Evolutionary conservation across 2,329 filamentous ascomycete species (phyloP), one percentile per base, ranked within the genome.

Genomic region (Fusarium albosuccineum): DNA sequence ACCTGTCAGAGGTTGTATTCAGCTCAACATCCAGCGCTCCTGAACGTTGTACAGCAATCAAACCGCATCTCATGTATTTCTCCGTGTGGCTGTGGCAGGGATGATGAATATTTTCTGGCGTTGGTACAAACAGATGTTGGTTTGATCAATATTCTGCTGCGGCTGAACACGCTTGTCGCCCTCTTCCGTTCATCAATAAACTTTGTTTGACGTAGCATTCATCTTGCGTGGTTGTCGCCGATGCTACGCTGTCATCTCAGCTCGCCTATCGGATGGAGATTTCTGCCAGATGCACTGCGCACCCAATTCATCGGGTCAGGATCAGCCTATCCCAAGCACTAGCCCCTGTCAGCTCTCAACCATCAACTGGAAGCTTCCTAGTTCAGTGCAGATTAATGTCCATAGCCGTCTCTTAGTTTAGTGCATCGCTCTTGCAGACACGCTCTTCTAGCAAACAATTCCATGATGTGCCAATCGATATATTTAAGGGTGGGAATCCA

Each of bases 261-360:
- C 49, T 64, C 63, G 58, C 44, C 41, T 51, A 57, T 45, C 52
- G 48, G 51, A 40, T 51, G 26, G 26, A 45, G 50, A 7, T 36
- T 44, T 57, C 48, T 57, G 53, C 53, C 13, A 53, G 45, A 62
- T 67, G 54, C 51, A 40, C 33, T 51, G 45, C 46, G 37, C 56
- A 63, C 49, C 60, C 66, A 62, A 37, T 29, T 27, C 52, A 33
- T 57, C 61, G 63, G 66, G 58, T 68, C 62, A 66, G 45, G 60
- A 56, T 63, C 53, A 50, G 44, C 53, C 22, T 4, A 42, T 56
- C 29, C 17, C 56, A 51, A 66, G 41, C 27, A 30, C 36, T 42
- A 22, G 14, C 34, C 52, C 57, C 49, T 64, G 39, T 37, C 22
- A 26, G 39, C 30, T n/a, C n/a, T 22, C 17, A 27, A n/a, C 40